Conservation (phyloP, 345 rosid species). For the Citrus australasica region DNA sequence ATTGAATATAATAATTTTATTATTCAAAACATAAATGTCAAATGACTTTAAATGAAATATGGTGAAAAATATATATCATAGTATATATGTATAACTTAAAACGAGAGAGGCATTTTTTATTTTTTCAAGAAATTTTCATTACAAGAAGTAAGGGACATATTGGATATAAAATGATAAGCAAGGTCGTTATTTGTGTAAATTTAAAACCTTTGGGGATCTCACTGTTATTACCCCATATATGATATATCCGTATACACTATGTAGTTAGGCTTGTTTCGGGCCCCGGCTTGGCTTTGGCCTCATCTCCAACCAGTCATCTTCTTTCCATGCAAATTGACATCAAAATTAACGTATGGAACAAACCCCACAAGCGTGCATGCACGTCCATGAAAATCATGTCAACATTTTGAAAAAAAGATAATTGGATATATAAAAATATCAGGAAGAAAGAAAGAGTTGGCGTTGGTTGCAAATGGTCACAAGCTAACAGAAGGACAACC, state of each 20-base stretch:
- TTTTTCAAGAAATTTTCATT: too few species aligned
- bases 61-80: too few species aligned
- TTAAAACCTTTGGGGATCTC: too few species aligned
- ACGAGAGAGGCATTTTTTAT: too few species aligned
- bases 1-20: too few species aligned
- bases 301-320: not conserved
- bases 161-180: too few species aligned
- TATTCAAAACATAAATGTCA: too few species aligned
- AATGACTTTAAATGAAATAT: too few species aligned
- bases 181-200: too few species aligned
- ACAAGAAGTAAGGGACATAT: too few species aligned
- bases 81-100: too few species aligned
- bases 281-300: not conserved
- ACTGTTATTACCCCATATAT: too few species aligned
- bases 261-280: not conserved
- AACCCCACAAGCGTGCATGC: slow-evolving; percentile 13
- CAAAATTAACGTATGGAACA: not conserved
- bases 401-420: not conserved
- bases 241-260: not conserved
- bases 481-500: slow-evolving; percentile 32
- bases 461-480: slow-evolving; percentile 35
- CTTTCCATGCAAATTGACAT: not conserved
- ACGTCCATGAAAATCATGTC: not conserved
- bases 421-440: not conserved
- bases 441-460: not conserved